Percentiles rank a stretch among this genome's conserved stretches.
Evolutionary conservation across 106 monocot genomes (phyloP).

Genomic region (Alisma plantagoaquatica): DNA sequence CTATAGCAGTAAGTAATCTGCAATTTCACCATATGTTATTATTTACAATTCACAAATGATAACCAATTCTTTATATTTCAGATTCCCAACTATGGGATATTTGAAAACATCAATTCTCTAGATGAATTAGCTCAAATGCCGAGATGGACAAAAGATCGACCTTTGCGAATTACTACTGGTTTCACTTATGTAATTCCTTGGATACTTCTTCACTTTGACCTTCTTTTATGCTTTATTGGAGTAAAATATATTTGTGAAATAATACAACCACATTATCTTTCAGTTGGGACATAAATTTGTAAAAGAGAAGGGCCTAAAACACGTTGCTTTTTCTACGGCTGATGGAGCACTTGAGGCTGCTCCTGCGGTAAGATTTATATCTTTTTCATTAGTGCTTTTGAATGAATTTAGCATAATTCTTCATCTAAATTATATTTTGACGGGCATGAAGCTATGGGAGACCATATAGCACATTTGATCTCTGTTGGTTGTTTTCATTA

Average conservation of each 20-base stretch:
- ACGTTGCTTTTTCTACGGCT: constrained; percentile 70
- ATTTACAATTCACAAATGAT: no score
- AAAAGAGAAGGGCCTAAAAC: constrained; percentile 73
- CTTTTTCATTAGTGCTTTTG: no score
- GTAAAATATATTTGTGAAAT: background rate
- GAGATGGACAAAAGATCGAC: constrained; percentile 81
- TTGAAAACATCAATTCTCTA: constrained; percentile 83
- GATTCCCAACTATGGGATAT: constrained; percentile 95
- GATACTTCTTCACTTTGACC: background rate
- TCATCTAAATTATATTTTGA: no score
- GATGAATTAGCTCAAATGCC: constrained; percentile 73
- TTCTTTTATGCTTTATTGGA: background rate
- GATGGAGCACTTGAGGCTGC: constrained; percentile 98
- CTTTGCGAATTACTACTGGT: constrained; percentile 79
- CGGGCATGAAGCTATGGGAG: no score
- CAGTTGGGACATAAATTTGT: constrained; percentile 78
- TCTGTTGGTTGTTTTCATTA: no score
- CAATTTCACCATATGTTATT: no score
- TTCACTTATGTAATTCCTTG: constrained; percentile 55
- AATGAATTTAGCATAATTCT: no score
- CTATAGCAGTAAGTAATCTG: constrained; percentile 69
- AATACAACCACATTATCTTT: no score
- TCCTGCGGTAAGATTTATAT: constrained; percentile 84
- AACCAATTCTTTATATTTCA: no score
- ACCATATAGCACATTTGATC: no score